These are phyloP conservation scores for Xylaria sp. DNA, from an alignment of 2,329 filamentous ascomycete genomes.

Conservation along the genomic window DNA sequence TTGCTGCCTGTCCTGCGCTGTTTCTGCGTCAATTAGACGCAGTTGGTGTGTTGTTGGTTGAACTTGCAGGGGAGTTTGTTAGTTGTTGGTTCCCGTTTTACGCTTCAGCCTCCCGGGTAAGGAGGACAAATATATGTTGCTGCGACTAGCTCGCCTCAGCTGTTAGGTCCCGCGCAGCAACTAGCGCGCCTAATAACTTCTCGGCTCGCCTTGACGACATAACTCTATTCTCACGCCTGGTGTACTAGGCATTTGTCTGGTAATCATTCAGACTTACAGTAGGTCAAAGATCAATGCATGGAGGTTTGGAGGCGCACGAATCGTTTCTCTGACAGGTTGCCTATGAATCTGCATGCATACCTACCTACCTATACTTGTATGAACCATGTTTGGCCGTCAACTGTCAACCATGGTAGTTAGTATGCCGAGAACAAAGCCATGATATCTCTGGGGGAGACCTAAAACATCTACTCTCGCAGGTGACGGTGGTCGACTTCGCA, in stretches of 20 bases:
- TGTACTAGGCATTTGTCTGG: background rate
- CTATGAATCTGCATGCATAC: background rate
- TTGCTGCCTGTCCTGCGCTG: no score
- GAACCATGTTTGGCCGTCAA: background rate
- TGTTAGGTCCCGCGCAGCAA: background rate
- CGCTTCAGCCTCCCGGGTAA: background rate
- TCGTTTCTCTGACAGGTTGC: no score
- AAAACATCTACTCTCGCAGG: background rate
- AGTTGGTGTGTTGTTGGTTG: background rate
- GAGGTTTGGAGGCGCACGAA: no score
- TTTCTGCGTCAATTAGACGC: no score
- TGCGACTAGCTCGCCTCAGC: background rate
- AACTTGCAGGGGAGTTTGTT: background rate
- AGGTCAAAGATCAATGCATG: background rate
- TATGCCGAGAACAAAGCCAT: background rate
- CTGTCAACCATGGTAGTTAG: no score
- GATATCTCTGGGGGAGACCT: background rate
- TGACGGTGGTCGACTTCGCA: no score
- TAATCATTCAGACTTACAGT: background rate
- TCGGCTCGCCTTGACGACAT: background rate
- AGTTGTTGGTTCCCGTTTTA: background rate
- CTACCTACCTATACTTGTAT: no score
- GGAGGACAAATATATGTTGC: no score
- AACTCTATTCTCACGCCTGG: constrained; percentile 11
- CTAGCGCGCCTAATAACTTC: background rate